Conservation (phyloP, 495 filamentous ascomycete genomes). For the Penicillium maclennaniae region DNA sequence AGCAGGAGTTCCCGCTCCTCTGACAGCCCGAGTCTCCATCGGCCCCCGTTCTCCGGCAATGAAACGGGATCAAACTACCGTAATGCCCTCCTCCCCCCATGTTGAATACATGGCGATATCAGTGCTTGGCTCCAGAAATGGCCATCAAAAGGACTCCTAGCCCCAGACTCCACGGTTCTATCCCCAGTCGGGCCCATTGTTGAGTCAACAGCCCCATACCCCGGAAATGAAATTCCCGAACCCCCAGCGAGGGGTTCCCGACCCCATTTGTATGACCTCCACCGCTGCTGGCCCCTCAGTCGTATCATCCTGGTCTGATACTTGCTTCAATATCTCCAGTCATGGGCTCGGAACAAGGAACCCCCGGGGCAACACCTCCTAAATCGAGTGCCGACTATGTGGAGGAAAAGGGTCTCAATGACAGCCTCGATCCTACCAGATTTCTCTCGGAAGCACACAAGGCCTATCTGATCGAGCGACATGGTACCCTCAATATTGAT, state of each 20-base stretch:
- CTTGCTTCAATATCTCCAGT: not conserved
- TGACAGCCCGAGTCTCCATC: not conserved
- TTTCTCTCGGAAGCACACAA: constrained; percentile 35
- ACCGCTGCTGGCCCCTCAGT: not conserved
- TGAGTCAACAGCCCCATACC: constrained; percentile 5
- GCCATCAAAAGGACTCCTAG: not conserved
- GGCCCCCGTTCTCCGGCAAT: constrained; percentile 3
- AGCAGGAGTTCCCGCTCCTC: not conserved
- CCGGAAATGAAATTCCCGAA: constrained; percentile 2
- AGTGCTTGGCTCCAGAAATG: not conserved
- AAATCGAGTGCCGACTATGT: constrained; percentile 20
- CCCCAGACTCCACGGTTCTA: not conserved
- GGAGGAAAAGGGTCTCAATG: constrained; percentile 23
- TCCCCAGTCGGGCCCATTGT: constrained; percentile 1
- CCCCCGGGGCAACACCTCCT: not conserved
- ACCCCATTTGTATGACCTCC: not conserved
- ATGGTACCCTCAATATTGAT: constrained; percentile 52
- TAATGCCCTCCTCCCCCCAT: not conserved
- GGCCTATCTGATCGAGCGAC: constrained; percentile 46
- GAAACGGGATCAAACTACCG: constrained; percentile 3
- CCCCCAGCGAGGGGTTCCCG: constrained; percentile 1
- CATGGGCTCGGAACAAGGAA: constrained; percentile 6
- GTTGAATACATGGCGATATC: not conserved
- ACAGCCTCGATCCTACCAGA: constrained; percentile 9
- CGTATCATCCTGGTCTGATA: not conserved